Base-by-base conservation (phyloP, 1,284 basidiomycete species). In the Singerocomus inundabilis region DNA sequence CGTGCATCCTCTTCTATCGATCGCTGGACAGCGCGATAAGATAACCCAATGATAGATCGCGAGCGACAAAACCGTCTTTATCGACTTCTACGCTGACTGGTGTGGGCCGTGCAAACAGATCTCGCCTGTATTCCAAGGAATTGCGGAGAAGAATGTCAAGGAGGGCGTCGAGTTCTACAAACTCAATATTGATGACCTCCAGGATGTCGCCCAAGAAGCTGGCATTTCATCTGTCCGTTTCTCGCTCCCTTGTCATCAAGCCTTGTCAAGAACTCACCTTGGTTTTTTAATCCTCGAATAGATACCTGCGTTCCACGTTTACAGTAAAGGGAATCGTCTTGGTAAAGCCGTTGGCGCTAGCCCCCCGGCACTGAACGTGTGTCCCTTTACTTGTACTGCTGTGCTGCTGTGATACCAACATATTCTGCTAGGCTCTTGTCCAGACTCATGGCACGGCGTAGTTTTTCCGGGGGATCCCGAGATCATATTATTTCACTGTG, bases 281-380 rank as follows among this genome's bases (percentile, higher is more conserved):
- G 21, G 4, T 16, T 6, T 16, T 16, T 26, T 30, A 41, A 36
- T 34, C 16, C 11, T 38, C 6, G 36, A 3, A 35, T 26, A 79
- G 70, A 89, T 92, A 80, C 90, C 90, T 2, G 87, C 86, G 3
- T 92, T 93, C 72, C 67, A 80, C 37, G 73, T 76, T 34, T 90
- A 82, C 79, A 79, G 84, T 71, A 69, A 77, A 41, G 81, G 81
- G 28, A 40, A 76, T 55, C 77, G 78, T 62, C 52, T 84, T 38
- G 74, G 73, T n/a, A 70, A 78, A 10, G 44, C 84, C 41, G 74
- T 82, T 26, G 90, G 90, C 44, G 89, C 90, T n/a, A 72, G 68
- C 53, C 68, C 59, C 0, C 0, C 0, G 0, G 11, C 0, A 3
- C 41, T 67, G 38, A 0, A 0, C 18, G 61, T 65, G 24, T 8